phyloP scores from a whole-genome alignment of 148 eudicot genomes.

The Rhododendron ferrugineum region DNA sequence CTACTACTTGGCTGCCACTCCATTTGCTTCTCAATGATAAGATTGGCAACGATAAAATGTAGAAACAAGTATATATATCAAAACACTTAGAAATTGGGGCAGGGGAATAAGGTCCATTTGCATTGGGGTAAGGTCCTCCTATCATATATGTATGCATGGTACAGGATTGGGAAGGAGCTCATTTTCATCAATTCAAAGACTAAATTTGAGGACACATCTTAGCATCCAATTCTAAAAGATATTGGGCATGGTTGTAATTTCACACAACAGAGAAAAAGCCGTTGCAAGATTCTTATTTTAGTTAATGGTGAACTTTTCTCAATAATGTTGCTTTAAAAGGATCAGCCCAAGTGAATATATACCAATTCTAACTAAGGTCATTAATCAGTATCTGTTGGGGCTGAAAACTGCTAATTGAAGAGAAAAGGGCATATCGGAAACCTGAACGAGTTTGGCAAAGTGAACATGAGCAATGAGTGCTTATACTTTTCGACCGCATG shows the following conservation, averaged over 20 bases:
- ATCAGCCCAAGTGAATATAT: background rate
- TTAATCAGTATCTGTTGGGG: background rate
- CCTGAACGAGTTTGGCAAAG: too few species aligned
- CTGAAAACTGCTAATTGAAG: background rate
- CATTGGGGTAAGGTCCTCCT: too few species aligned
- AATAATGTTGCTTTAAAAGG: background rate
- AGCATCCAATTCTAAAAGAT: background rate
- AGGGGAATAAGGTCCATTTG: background rate
- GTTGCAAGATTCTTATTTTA: background rate
- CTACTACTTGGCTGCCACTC: too few species aligned
- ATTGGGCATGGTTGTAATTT: background rate
- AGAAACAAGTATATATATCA: background rate
- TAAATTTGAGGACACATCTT: background rate
- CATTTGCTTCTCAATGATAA: background rate
- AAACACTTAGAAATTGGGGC: background rate
- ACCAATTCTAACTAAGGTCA: background rate
- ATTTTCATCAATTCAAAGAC: background rate
- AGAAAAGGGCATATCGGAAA: too few species aligned
- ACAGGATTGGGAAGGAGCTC: too few species aligned
- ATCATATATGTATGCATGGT: too few species aligned
- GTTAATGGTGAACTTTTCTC: background rate
- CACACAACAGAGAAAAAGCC: background rate
- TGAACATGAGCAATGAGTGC: too few species aligned
- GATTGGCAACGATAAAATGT: too few species aligned
- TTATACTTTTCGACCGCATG: too few species aligned